Percentiles rank a stretch among this genome's conserved stretches.
phyloP scores from a whole-genome alignment of 2,329 filamentous ascomycete species.

The Corniculantispora saksenae region DNA sequence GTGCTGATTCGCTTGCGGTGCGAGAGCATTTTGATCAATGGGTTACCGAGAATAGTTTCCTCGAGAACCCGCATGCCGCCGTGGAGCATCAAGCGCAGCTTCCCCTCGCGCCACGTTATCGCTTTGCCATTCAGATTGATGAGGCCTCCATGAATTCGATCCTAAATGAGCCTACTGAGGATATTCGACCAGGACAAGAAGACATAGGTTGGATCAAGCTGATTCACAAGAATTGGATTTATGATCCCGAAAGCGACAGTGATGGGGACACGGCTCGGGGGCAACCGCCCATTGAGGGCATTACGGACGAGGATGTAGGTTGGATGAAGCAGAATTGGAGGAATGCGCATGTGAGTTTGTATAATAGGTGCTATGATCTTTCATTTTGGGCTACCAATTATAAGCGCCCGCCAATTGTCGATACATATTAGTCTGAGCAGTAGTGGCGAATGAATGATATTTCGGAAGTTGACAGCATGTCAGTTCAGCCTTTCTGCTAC shows the following conservation, averaged over 20 bases:
- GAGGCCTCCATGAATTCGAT: slow-evolving; percentile 3
- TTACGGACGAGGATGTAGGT: slow-evolving; percentile 11
- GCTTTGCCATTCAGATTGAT: slow-evolving; percentile 14
- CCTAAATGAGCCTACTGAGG: slow-evolving; percentile 10
- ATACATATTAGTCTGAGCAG: too few relatives aligned
- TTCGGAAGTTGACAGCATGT: too few relatives aligned
- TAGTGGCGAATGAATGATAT: too few relatives aligned
- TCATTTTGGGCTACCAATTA: slow-evolving; percentile 6
- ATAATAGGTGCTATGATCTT: slow-evolving; percentile 7
- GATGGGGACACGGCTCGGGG: too few relatives aligned
- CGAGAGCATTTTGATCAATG: slow-evolving; percentile 12
- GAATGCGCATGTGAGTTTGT: slow-evolving; percentile 7
- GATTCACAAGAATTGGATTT: slow-evolving; percentile 6
- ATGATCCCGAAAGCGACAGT: slow-evolving; percentile 1
- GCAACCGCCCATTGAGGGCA: slow-evolving; percentile 9
- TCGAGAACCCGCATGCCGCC: too few relatives aligned
- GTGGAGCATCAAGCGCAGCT: slow-evolving; percentile 7
- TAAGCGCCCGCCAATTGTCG: slow-evolving; percentile 7
- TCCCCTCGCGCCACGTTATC: slow-evolving; percentile 8
- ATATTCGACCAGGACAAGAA: too few relatives aligned
- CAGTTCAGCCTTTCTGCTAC: too few relatives aligned
- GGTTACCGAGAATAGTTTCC: slow-evolving; percentile 7
- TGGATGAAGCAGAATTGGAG: slow-evolving; percentile 13
- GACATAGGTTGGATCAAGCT: slow-evolving; percentile 13
- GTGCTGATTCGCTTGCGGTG: slow-evolving; percentile 7